Base-by-base conservation (phyloP, 106 monocot species). In the Acorus calamus region DNA sequence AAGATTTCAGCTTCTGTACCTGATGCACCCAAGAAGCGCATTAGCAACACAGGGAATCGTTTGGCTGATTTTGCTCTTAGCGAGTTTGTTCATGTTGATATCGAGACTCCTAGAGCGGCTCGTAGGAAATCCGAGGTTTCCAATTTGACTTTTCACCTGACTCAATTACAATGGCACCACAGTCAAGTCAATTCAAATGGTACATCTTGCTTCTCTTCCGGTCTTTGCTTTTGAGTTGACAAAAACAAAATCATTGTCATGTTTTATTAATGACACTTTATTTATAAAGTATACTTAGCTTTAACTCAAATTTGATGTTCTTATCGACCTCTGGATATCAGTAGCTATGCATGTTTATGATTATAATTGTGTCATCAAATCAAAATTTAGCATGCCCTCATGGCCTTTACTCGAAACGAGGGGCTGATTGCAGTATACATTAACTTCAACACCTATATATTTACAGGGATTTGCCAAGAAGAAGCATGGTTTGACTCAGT, bases 401-500 rank as follows among this genome's bases (percentile, higher is more conserved):
- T 28, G 28, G 28, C 28, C 28, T 28, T 28, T 28, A 28, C 28
- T 28, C 28, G 28, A 28, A 28, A 28, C 28, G 28, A 28, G 28
- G 28, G 28, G 28, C 28, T 28, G 28, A 28, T 28, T 13, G 28
- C 56, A 56, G 11, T 56, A n/a, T n/a, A 11, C 2, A 56, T 6
- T 12, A 4, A 59, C 42, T 59, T 3, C 41, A 44, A 42, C 8
- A 8, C 2, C 7, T 52, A 44, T 66, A 66, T 64, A 11, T 76
- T 66, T 73, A 56, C 65, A 82, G 89, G 73, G 62, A 53, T 84
- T 42, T 69, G 79, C 55, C 81, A 84, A 56, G 89, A 85, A 66
- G 89, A 89, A 63, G 66, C 73, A 9, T 89, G 89, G 85, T 89
- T 85, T 59, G 85, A 89, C 50, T 89, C 85, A 14, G 65, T 85